Evolutionary conservation across 257 asterid genomes (phyloP).

Genomic region (Nicotiana obtusifolia): DNA sequence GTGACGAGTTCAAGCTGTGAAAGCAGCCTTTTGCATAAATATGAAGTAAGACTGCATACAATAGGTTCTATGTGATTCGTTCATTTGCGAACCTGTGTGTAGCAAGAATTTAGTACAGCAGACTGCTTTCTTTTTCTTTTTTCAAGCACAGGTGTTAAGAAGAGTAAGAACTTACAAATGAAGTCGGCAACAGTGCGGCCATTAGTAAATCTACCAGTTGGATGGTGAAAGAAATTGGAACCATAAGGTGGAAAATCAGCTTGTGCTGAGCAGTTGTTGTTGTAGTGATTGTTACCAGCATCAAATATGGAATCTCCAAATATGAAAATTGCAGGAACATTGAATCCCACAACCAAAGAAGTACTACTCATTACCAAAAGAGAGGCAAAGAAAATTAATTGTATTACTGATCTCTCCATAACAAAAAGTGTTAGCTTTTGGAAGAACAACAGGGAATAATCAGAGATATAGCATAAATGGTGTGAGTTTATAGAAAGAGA

Average conservation of each 20-base stretch:
- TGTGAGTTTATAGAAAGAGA: conserved; percentile 15
- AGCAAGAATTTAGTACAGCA: no score
- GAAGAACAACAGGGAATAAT: not conserved
- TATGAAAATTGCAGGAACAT: conserved; percentile 42
- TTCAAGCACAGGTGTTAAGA: no score
- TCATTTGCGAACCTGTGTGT: no score
- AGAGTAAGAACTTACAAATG: conserved; percentile 31
- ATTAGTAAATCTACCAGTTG: conserved; percentile 80
- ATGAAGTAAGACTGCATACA: no score
- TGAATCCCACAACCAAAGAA: conserved; percentile 20
- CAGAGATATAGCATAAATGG: not conserved
- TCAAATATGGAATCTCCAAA: conserved; percentile 77
- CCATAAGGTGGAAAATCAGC: conserved; percentile 88
- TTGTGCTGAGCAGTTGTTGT: conserved; percentile 47
- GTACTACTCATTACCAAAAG: not conserved
- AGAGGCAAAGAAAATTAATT: conserved; percentile 7
- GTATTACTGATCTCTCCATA: conserved; percentile 13
- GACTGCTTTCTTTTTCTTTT: no score
- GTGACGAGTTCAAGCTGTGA: no score
- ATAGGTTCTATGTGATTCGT: no score
- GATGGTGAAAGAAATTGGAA: conserved; percentile 56
- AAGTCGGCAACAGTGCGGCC: conserved; percentile 75
- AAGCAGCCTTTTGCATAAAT: no score
- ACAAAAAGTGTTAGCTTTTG: not conserved
- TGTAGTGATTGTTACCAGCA: conserved; percentile 72